phyloP scores from a whole-genome alignment of 805 yeast species.

The Limtongozyma cylindracea region DNA sequence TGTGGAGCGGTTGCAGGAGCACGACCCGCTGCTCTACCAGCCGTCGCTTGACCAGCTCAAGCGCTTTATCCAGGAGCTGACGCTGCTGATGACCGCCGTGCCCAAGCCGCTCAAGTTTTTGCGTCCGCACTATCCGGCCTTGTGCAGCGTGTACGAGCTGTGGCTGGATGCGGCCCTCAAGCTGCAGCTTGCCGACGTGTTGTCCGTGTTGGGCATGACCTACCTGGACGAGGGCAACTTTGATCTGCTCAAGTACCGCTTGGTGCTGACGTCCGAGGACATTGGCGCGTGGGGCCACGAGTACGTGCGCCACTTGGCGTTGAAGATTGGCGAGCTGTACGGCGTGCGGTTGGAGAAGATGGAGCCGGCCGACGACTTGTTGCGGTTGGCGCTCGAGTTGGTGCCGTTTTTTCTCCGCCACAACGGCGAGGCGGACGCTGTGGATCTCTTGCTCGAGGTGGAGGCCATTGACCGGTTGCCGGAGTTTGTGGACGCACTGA shows the following conservation, averaged over 20 bases:
- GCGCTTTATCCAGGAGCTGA: conserved; percentile 64
- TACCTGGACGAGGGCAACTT: conserved; percentile 60
- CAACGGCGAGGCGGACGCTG: conserved; percentile 97
- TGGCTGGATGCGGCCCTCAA: conserved; percentile 27
- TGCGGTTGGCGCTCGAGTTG: conserved; percentile 45
- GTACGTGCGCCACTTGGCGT: conserved; percentile 83
- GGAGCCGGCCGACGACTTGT: conserved; percentile 19
- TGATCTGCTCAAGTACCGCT: conserved; percentile 60
- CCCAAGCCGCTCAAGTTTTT: conserved; percentile 95
- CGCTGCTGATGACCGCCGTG: conserved; percentile 97
- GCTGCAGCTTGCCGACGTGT: conserved; percentile 53
- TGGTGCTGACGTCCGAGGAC: conserved; percentile 22
- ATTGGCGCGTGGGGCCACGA: conserved; percentile 94
- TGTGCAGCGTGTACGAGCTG: conserved; percentile 35
- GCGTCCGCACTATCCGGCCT: conserved; percentile 60
- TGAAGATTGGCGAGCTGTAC: conserved; percentile 82
- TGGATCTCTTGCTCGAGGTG: conserved; percentile 73
- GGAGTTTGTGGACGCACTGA: conserved; percentile 61
- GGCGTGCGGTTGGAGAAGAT: conserved; percentile 18
- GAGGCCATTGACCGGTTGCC: conserved; percentile 70
- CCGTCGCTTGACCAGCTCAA: conserved; percentile 49
- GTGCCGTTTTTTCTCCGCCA: conserved; percentile 81
- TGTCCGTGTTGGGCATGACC: conserved; percentile 90
- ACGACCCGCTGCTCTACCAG: conserved; percentile 18
- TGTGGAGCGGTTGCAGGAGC: conserved; percentile 51